Conservation (phyloP, 768 basidiomycete species). For the Psilocybe tampanensis region DNA sequence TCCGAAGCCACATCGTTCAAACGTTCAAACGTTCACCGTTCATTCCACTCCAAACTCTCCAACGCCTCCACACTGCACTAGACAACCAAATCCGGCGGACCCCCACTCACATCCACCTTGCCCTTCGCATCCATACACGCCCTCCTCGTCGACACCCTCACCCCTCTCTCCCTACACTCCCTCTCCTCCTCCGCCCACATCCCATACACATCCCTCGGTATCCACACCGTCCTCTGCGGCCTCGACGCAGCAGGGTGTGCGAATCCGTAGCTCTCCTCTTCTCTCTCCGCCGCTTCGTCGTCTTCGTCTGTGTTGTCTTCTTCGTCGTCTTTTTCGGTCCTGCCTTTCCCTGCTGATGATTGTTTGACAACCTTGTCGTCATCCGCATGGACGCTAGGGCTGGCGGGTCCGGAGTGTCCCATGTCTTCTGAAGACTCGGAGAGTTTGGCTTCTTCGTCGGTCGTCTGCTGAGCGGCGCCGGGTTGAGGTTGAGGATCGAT, state of each 20-base stretch:
- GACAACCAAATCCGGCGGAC: slow-evolving; percentile 36
- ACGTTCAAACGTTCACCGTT: too few relatives aligned
- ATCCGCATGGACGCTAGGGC: too few relatives aligned
- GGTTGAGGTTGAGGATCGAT: slow-evolving; percentile 16
- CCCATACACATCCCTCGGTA: slow-evolving; percentile 75
- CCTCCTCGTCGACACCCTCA: slow-evolving; percentile 46
- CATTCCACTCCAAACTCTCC: neutral
- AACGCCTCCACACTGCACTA: neutral
- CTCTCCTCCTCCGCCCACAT: slow-evolving; percentile 56
- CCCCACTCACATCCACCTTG: slow-evolving; percentile 38
- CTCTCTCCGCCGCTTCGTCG: slow-evolving; percentile 19
- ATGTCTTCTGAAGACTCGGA: neutral
- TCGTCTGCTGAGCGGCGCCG: neutral
- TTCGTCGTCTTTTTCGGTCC: too few relatives aligned
- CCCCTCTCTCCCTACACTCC: slow-evolving; percentile 60
- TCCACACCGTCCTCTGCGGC: slow-evolving; percentile 82
- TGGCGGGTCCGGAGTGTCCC: neutral
- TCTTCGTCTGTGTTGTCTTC: slow-evolving; percentile 6
- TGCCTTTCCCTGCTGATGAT: too few relatives aligned
- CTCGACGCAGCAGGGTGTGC: slow-evolving; percentile 81
- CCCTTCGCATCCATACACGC: slow-evolving; percentile 34
- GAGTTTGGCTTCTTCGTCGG: neutral
- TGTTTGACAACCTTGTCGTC: too few relatives aligned
- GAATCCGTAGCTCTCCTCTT: slow-evolving; percentile 66
- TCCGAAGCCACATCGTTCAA: too few relatives aligned